These are phyloP conservation scores for Acephala macrosclerotiorum DNA, from an alignment of 2,329 filamentous ascomycete species.

Conservation along the genomic window DNA sequence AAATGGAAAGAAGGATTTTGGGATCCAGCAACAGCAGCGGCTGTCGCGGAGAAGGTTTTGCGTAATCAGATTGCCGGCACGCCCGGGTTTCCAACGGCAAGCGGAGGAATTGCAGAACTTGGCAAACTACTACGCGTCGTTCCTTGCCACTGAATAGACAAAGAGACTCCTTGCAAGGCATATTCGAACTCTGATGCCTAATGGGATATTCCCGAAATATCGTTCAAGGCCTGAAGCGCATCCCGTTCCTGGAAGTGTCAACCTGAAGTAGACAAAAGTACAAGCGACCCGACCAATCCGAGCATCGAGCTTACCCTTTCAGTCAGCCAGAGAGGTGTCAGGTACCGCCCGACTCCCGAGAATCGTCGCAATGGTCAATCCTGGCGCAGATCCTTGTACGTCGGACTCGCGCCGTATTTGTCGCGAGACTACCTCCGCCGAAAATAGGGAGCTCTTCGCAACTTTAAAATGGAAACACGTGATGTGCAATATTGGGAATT, in stretches of 20 bases:
- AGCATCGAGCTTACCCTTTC: not conserved
- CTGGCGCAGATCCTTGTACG: slow-evolving; percentile 4
- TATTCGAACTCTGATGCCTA: not conserved
- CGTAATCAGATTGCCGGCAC: not conserved
- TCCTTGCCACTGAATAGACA: slow-evolving; percentile 5
- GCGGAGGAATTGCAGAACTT: slow-evolving; percentile 17
- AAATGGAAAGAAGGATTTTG: slow-evolving; percentile 31
- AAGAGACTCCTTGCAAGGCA: not conserved
- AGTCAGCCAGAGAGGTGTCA: not conserved
- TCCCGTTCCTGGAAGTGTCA: not conserved
- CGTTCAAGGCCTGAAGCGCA: not conserved
- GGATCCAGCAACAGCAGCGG: slow-evolving; percentile 22
- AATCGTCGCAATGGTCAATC: not conserved
- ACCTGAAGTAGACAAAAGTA: not conserved
- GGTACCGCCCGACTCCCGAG: not conserved
- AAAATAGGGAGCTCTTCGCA: slow-evolving; percentile 6
- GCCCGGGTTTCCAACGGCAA: slow-evolving; percentile 4
- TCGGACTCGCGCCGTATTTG: not conserved
- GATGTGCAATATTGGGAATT: not conserved
- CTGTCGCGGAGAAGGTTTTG: slow-evolving; percentile 26
- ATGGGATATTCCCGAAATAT: not conserved
- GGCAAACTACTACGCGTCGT: slow-evolving; percentile 13
- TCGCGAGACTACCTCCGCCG: slow-evolving; percentile 10
- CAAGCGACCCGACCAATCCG: slow-evolving; percentile 10
- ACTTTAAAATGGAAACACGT: not conserved